Conservation (phyloP, 768 basidiomycete genomes). For the Obba rivulosa region DNA sequence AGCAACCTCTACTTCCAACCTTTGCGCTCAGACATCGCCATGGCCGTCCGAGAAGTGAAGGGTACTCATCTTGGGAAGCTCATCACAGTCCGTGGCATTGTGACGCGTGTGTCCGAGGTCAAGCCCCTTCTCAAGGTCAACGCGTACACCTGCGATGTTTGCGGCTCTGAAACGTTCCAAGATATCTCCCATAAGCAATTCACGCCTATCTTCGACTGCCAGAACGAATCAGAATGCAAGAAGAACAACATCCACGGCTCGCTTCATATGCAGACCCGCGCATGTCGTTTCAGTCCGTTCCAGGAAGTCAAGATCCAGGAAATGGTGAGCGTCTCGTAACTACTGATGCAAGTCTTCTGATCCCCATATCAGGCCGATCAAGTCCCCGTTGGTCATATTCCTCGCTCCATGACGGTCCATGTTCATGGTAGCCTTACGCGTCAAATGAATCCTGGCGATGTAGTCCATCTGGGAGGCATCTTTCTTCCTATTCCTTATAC, state of each 20-base stretch:
- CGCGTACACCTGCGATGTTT: conserved; percentile 97
- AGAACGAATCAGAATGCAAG: conserved; percentile 79
- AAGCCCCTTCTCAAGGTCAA: conserved; percentile 96
- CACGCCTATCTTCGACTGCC: conserved; percentile 82
- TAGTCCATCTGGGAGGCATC: conserved; percentile 92
- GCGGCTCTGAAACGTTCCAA: conserved; percentile 98
- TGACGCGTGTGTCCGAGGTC: conserved; percentile 97
- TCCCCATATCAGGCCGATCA: conserved; percentile 66
- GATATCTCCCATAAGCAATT: conserved; percentile 92
- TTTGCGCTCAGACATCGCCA: conserved; percentile 61
- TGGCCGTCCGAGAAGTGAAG: conserved; percentile 91
- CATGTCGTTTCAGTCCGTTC: conserved; percentile 95
- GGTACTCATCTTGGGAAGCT: conserved; percentile 84
- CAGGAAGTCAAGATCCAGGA: conserved; percentile 99
- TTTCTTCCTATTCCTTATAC: conserved; percentile 98
- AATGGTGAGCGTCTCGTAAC: no score
- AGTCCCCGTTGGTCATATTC: conserved; percentile 99
- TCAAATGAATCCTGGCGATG: conserved; percentile 90
- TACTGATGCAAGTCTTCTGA: no score
- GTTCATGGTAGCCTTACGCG: conserved; percentile 87
- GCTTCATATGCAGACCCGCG: conserved; percentile 97
- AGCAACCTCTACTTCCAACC: conserved; percentile 96
- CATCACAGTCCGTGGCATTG: conserved; percentile 96
- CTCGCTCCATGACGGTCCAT: conserved; percentile 97
- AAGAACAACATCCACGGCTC: conserved; percentile 85